A percentile compares a stretch with the other conserved stretches of the same genome.
Evolutionary conservation across 2,329 filamentous ascomycete genomes (phyloP).

Genomic region (Talaromyces marneffei): DNA sequence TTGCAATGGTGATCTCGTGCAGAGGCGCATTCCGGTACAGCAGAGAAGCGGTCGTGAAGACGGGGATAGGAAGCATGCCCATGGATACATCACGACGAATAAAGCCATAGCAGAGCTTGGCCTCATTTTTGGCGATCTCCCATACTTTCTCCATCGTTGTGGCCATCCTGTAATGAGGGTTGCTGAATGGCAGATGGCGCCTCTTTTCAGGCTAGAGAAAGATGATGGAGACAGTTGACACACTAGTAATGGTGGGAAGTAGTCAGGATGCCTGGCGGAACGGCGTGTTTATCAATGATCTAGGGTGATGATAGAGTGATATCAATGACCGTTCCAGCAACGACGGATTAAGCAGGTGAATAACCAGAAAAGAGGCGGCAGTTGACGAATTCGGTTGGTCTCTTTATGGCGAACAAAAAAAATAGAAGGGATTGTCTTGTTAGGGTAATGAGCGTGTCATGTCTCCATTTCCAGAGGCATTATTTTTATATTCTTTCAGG

Average conservation of each 20-base stretch:
- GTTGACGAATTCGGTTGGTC: not conserved
- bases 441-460: not conserved
- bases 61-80: conserved; percentile 13
- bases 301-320: not conserved
- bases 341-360: conserved; percentile 1
- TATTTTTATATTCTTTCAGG: not conserved
- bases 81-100: conserved; percentile 12
- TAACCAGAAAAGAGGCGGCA: not conserved
- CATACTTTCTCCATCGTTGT: conserved; percentile 5
- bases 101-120: conserved; percentile 11
- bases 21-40: conserved; percentile 10
- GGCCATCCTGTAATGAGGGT: not conserved
- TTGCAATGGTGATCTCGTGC: not conserved
- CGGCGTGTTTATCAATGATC: not conserved
- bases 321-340: not conserved
- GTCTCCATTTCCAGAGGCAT: not conserved
- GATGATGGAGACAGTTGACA: not conserved
- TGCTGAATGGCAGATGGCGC: not conserved
- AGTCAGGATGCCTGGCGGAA: not conserved
- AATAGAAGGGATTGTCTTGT: not conserved
- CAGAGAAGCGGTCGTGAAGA: conserved; percentile 12
- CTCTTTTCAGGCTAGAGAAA: not conserved
- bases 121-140: conserved; percentile 8
- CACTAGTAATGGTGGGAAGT: not conserved
- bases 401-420: not conserved